Evolutionary conservation across 73 alveolate species (phyloP).

Genomic region (Paramecium tetraurelia): DNA sequence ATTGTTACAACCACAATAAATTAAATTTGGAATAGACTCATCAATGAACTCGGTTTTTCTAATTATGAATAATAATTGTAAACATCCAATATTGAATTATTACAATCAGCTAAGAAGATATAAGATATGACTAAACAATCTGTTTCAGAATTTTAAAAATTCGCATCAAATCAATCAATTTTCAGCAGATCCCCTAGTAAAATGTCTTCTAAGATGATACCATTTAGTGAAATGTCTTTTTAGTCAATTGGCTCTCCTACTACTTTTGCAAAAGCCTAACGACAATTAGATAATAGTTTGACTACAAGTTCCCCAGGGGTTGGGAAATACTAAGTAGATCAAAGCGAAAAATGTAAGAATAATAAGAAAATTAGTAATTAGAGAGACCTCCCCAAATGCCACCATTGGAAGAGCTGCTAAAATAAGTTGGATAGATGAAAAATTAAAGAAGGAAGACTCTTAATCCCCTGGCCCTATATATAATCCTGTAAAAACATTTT

Average conservation of each 20-base stretch:
- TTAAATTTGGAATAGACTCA: not conserved
- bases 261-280: not conserved
- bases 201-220: constrained; percentile 8
- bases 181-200: constrained; percentile 15
- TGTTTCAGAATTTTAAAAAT: not conserved
- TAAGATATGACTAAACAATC: not conserved
- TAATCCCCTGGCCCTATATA: constrained; percentile 11
- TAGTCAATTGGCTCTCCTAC: not conserved
- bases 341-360: not conserved
- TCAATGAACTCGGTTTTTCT: not conserved
- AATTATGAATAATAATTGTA: not conserved
- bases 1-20: not conserved
- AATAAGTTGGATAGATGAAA: constrained; percentile 8
- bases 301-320: constrained; percentile 28
- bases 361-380: not conserved
- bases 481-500: constrained; percentile 23
- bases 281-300: not conserved
- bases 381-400: not conserved
- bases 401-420: not conserved
- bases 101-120: not conserved
- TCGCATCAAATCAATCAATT: not conserved
- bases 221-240: constrained; percentile 14
- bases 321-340: not conserved
- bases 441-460: not conserved
- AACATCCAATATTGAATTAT: not conserved